phyloP scores from a whole-genome alignment of 495 filamentous ascomycete species.

The Aspergillus carlsbadensis region DNA sequence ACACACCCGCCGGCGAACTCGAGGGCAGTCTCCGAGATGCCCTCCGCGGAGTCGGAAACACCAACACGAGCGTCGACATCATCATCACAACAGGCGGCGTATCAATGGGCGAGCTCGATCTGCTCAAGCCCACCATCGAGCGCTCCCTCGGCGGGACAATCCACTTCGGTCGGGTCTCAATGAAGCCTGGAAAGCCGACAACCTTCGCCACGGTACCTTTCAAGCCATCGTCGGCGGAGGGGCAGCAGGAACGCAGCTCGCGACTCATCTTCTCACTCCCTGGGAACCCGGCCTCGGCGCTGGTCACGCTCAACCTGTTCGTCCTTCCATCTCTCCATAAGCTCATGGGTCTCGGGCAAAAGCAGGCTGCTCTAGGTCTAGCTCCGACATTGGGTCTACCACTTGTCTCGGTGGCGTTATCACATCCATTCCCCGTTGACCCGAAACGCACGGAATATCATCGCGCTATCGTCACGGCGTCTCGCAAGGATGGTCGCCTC shows the following conservation, averaged over 20 bases:
- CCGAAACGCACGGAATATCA: slow-evolving; percentile 82
- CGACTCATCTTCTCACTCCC: slow-evolving; percentile 89
- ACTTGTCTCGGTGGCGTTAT: slow-evolving; percentile 65
- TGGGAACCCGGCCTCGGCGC: slow-evolving; percentile 88
- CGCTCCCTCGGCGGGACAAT: slow-evolving; percentile 86
- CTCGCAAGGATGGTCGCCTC: slow-evolving; percentile 62
- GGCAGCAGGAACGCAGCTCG: slow-evolving; percentile 53
- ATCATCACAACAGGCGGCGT: slow-evolving; percentile 93
- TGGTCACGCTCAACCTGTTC: slow-evolving; percentile 93
- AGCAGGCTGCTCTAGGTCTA: slow-evolving; percentile 35
- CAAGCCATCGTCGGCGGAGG: slow-evolving; percentile 34
- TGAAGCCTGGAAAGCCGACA: slow-evolving; percentile 98
- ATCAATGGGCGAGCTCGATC: slow-evolving; percentile 96
- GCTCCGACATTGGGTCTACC: slow-evolving; percentile 61
- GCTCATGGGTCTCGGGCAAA: slow-evolving; percentile 45
- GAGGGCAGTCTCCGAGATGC: slow-evolving; percentile 74
- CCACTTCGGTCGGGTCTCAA: slow-evolving; percentile 92
- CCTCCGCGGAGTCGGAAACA: slow-evolving; percentile 51
- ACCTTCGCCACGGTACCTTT: slow-evolving; percentile 88
- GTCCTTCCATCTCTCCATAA: slow-evolving; percentile 85
- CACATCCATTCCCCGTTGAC: slow-evolving; percentile 72
- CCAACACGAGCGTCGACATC: slow-evolving; percentile 59
- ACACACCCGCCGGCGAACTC: slow-evolving; percentile 69
- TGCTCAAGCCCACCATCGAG: slow-evolving; percentile 96
- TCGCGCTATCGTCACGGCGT: slow-evolving; percentile 64